Conservation (phyloP, 495 filamentous ascomycete species). For the Tuber magnatum region DNA sequence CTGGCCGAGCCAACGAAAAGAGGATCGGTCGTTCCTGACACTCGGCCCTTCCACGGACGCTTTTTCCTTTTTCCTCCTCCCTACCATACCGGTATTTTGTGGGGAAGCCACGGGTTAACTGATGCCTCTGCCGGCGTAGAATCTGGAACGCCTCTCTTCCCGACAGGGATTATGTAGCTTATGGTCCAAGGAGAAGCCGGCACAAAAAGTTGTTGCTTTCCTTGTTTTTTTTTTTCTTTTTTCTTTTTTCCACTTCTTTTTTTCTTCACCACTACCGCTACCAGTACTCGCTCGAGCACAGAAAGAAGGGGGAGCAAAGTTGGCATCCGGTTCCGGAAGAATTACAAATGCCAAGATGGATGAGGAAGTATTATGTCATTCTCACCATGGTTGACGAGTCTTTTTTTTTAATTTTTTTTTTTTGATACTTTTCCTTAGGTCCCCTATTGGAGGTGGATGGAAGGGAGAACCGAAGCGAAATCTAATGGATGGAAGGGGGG, state of each 20-base stretch:
- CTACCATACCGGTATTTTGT: too few species aligned
- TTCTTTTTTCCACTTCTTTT: background rate
- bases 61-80: background rate
- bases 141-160: background rate
- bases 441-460: constrained; percentile 11
- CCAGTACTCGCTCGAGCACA: too few species aligned
- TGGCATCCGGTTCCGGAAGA: background rate
- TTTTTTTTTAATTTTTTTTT: background rate
- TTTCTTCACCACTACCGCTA: too few species aligned
- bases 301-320: background rate
- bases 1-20: background rate
- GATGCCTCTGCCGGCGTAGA: background rate
- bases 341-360: background rate
- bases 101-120: background rate
- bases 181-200: background rate
- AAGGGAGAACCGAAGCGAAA: background rate
- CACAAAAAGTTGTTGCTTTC: background rate
- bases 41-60: background rate
- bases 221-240: background rate
- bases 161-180: background rate
- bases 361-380: constrained; percentile 27
- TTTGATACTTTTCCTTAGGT: constrained; percentile 10
- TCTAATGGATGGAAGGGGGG: background rate
- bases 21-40: background rate
- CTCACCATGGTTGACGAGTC: constrained; percentile 19